A percentile compares a stretch with the other conserved stretches of the same genome.
Evolutionary conservation across 768 basidiomycete species (phyloP).

Genomic region (Boletus coccyginus): DNA sequence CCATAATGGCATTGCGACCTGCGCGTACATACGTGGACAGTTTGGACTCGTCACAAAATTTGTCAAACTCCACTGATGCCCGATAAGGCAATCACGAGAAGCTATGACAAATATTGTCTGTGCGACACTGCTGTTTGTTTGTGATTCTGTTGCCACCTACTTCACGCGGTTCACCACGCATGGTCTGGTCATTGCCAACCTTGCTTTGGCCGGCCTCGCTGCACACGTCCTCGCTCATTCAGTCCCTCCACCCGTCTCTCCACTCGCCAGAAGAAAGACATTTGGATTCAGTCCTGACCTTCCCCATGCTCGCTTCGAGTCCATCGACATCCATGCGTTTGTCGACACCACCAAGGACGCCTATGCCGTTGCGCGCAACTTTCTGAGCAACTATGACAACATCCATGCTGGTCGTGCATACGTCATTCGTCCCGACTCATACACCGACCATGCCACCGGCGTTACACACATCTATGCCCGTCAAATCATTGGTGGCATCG

Average conservation of each 20-base stretch:
- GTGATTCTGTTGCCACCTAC: too few species aligned
- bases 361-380: slow-evolving; percentile 56
- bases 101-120: too few species aligned
- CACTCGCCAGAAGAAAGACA: slow-evolving; percentile 62
- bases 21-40: too few species aligned
- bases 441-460: slow-evolving; percentile 80
- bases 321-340: slow-evolving; percentile 39
- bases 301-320: slow-evolving; percentile 64
- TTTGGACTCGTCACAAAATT: too few species aligned
- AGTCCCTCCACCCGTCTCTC: slow-evolving; percentile 8
- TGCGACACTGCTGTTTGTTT: too few species aligned
- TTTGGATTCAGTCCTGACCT: slow-evolving; percentile 83
- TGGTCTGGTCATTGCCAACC: slow-evolving; percentile 58
- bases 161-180: slow-evolving; percentile 54
- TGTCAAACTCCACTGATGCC: too few species aligned
- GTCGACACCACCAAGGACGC: slow-evolving; percentile 45
- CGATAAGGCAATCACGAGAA: too few species aligned
- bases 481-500: slow-evolving; percentile 80
- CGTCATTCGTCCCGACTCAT: slow-evolving; percentile 74
- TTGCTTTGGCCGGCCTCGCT: slow-evolving; percentile 57
- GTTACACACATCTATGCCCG: slow-evolving; percentile 85
- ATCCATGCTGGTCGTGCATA: slow-evolving; percentile 40
- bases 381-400: slow-evolving; percentile 44
- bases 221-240: slow-evolving; percentile 50
- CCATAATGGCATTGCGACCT: too few species aligned